Conservation (phyloP, 768 basidiomycete genomes). For the Mycena crocata region DNA sequence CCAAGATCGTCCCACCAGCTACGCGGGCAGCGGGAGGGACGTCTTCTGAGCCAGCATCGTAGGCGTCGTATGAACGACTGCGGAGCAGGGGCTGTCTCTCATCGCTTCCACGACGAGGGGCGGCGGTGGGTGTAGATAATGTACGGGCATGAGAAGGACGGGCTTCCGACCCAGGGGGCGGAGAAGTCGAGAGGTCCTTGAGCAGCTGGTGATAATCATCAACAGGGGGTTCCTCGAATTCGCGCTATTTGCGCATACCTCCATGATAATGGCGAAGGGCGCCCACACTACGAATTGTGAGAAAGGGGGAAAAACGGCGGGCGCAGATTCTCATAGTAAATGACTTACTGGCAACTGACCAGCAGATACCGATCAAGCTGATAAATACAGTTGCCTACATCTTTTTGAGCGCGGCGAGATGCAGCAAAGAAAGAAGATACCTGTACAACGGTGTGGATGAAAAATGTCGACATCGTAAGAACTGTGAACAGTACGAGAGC, state of each 20-base stretch:
- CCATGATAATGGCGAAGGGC: constrained; percentile 98
- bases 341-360: constrained; percentile 84
- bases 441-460: constrained; percentile 82
- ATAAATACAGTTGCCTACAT: constrained; percentile 83
- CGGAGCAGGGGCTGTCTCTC: constrained; percentile 73
- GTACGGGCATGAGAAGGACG: constrained; percentile 66
- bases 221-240: background rate
- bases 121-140: constrained; percentile 59
- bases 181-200: constrained; percentile 71
- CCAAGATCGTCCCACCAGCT: constrained; percentile 91
- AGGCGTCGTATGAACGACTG: constrained; percentile 66
- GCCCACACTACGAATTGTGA: constrained; percentile 70
- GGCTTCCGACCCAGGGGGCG: constrained; percentile 33
- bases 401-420: background rate
- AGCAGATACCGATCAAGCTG: constrained; percentile 89
- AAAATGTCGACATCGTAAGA: constrained; percentile 88
- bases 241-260: constrained; percentile 58
- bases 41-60: constrained; percentile 51
- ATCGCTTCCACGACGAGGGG: constrained; percentile 46
- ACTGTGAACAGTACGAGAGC: constrained; percentile 84
- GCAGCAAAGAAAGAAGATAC: constrained; percentile 46
- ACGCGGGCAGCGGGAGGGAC: constrained; percentile 57
- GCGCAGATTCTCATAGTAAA: background rate
- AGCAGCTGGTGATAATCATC: constrained; percentile 62
- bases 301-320: background rate